Percentiles rank a stretch among this genome's conserved stretches.
phyloP scores from a whole-genome alignment of 768 basidiomycete species.

The Rhodotorula paludigena region DNA sequence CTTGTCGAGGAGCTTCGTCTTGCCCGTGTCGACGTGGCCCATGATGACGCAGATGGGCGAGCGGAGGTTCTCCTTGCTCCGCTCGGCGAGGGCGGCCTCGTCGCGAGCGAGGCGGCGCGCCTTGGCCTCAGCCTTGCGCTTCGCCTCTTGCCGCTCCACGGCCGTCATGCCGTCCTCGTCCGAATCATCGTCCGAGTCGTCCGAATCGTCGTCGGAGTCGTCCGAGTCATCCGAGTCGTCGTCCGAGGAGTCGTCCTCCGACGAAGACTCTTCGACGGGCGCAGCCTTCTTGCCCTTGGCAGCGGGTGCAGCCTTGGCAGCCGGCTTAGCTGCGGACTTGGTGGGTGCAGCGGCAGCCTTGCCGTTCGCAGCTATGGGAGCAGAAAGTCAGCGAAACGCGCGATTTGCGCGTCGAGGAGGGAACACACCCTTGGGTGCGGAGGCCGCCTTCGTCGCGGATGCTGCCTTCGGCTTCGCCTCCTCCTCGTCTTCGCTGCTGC shows the following conservation, averaged over 20 bases:
- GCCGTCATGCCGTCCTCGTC: slow-evolving; percentile 57
- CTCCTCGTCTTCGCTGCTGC: slow-evolving; percentile 22
- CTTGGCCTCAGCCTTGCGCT: slow-evolving; percentile 78
- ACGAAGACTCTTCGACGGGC: slow-evolving; percentile 48
- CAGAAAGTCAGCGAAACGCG: background rate
- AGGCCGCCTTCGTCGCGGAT: slow-evolving; percentile 2
- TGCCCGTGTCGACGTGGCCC: slow-evolving; percentile 98
- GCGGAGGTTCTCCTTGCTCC: slow-evolving; percentile 82
- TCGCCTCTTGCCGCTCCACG: slow-evolving; percentile 62
- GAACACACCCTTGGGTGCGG: slow-evolving; percentile 19
- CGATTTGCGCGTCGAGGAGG: slow-evolving; percentile 23
- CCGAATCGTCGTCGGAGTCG: slow-evolving; percentile 37
- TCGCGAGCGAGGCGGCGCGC: slow-evolving; percentile 70
- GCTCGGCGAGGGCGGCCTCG: slow-evolving; percentile 75
- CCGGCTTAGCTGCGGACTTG: slow-evolving; percentile 28
- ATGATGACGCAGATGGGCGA: slow-evolving; percentile 98
- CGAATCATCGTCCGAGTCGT: slow-evolving; percentile 47
- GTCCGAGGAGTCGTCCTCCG: slow-evolving; percentile 49
- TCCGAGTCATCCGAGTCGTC: slow-evolving; percentile 51
- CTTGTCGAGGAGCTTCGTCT: slow-evolving; percentile 97
- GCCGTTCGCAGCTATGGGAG: slow-evolving; percentile 34
- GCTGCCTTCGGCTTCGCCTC: background rate
- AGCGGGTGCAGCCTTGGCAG: slow-evolving; percentile 35
- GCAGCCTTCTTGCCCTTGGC: slow-evolving; percentile 40
- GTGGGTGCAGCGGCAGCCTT: slow-evolving; percentile 13